These are phyloP conservation scores for Aristolochia contorta DNA, from an alignment of 164 flowering plant species.

Conservation along the genomic window DNA sequence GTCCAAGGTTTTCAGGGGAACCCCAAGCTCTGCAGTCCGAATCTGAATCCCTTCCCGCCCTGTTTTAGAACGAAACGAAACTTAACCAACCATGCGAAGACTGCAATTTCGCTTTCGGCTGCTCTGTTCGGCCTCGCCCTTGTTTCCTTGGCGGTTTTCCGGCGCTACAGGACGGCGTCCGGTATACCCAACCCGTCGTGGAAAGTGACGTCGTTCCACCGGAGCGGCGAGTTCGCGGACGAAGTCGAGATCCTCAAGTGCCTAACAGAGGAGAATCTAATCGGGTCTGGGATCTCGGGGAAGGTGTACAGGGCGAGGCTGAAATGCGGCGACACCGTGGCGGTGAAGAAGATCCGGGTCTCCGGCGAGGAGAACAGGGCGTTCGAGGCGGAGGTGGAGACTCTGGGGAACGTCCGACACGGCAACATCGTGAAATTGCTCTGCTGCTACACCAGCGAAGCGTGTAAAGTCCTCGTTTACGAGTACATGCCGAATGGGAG, in stretches of 20 bases:
- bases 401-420: conserved; percentile 50
- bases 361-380: conserved; percentile 20
- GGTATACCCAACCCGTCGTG: conserved; percentile 20
- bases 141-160: conserved; percentile 20
- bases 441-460: conserved; percentile 35
- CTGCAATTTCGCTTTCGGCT: conserved; percentile 10
- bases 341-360: conserved; percentile 50
- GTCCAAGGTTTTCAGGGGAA: conserved; percentile 41
- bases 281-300: conserved; percentile 61
- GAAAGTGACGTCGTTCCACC: conserved; percentile 42
- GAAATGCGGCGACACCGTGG: conserved; percentile 44
- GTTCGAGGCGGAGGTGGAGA: conserved; percentile 52
- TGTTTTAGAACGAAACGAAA: conserved; percentile 14
- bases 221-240: conserved; percentile 16
- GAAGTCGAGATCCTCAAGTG: conserved; percentile 34
- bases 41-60: conserved; percentile 31
- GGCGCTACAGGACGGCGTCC: conserved; percentile 19
- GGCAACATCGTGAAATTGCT: conserved; percentile 50
- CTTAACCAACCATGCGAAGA: conserved; percentile 3
- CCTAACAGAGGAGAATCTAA: conserved; percentile 33
- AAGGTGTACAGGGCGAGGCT: conserved; percentile 44
- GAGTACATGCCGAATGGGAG: conserved; percentile 79
- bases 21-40: conserved; percentile 49
- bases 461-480: conserved; percentile 44
- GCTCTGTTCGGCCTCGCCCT: conserved; percentile 18